Percentiles rank a stretch among this genome's conserved stretches.
These are phyloP conservation scores for Zygotorulaspora florentina DNA, from an alignment of 805 yeast species.

Conservation along the genomic window DNA sequence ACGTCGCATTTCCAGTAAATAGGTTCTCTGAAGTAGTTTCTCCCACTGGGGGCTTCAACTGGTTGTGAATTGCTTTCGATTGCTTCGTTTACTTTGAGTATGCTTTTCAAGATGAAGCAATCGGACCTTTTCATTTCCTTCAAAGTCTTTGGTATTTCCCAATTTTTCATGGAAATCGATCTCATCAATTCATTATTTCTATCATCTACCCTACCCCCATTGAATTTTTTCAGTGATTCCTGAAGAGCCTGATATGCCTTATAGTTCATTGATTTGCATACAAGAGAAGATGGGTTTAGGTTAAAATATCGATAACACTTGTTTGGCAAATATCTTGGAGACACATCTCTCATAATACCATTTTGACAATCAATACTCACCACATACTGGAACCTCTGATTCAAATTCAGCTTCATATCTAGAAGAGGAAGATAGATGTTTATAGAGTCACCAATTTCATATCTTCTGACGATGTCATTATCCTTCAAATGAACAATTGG, in stretches of 20 bases:
- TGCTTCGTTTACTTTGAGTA: constrained; percentile 15
- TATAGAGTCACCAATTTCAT: constrained; percentile 9
- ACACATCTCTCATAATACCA: constrained; percentile 16
- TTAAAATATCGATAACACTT: constrained; percentile 19
- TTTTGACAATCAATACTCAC: constrained; percentile 13
- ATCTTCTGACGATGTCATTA: constrained; percentile 14
- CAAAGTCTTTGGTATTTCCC: constrained; percentile 13
- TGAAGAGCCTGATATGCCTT: constrained; percentile 8
- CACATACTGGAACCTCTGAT: constrained; percentile 20
- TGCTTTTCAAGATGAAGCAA: constrained; percentile 16
- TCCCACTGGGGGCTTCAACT: constrained; percentile 1
- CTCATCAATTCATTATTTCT: constrained; percentile 1
- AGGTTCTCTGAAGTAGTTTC: constrained; percentile 1
- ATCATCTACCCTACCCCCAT: not conserved
- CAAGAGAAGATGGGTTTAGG: constrained; percentile 1
- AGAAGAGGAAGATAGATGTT: constrained; percentile 10
- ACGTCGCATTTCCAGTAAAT: constrained; percentile 20
- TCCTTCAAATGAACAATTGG: constrained; percentile 23
- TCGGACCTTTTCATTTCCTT: constrained; percentile 15
- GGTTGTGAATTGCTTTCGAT: constrained; percentile 4
- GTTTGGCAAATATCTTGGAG: constrained; percentile 24
- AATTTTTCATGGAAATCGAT: constrained; percentile 13
- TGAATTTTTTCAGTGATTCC: constrained; percentile 3
- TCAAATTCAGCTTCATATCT: constrained; percentile 2
- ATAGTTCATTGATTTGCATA: constrained; percentile 8